Percentiles rank a stretch among this genome's conserved stretches.
Conservation (phyloP, 2,329 filamentous ascomycete genomes). For the Zymoseptoria passerinii region DNA sequence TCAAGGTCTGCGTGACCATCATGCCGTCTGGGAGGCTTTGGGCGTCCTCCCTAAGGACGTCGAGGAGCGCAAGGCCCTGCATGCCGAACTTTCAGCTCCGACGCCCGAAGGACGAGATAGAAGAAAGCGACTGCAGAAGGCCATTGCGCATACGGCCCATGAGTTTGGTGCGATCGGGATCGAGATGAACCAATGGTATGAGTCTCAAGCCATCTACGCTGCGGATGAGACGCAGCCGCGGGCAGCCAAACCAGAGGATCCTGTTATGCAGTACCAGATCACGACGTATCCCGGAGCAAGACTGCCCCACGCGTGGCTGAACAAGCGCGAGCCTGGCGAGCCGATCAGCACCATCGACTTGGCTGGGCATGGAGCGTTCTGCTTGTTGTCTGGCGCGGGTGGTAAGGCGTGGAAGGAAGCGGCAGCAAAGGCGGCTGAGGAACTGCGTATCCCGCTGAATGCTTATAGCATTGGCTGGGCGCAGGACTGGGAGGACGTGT, state of each 20-base stretch:
- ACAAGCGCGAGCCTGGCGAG: conserved; percentile 35
- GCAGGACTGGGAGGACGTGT: conserved; percentile 55
- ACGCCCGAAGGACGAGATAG: conserved; percentile 29
- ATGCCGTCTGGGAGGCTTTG: conserved; percentile 25
- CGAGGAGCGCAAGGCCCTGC: conserved; percentile 23
- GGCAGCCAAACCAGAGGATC: conserved; percentile 18
- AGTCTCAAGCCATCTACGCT: conserved; percentile 32
- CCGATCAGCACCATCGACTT: conserved; percentile 52
- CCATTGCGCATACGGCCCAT: conserved; percentile 25
- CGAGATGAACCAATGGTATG: conserved; percentile 53
- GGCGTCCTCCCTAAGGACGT: conserved; percentile 21
- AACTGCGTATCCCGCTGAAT: conserved; percentile 41
- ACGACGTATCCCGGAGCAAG: conserved; percentile 51
- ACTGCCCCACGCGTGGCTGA: conserved; percentile 57
- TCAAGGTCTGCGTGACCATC: conserved; percentile 47
- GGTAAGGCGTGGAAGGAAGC: conserved; percentile 48
- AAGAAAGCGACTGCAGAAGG: conserved; percentile 28
- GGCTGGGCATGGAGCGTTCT: conserved; percentile 47
- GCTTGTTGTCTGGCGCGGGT: conserved; percentile 41
- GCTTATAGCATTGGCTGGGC: conserved; percentile 48
- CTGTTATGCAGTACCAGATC: conserved; percentile 21
- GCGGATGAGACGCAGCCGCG: conserved; percentile 21
- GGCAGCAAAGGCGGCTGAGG: conserved; percentile 32
- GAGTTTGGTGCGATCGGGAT: conserved; percentile 48
- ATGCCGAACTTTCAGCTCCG: conserved; percentile 23